Percentiles rank a stretch among this genome's conserved stretches.
Conservation (phyloP, 73 alveolate genomes). For the Tetrahymena malaccensis region DNA sequence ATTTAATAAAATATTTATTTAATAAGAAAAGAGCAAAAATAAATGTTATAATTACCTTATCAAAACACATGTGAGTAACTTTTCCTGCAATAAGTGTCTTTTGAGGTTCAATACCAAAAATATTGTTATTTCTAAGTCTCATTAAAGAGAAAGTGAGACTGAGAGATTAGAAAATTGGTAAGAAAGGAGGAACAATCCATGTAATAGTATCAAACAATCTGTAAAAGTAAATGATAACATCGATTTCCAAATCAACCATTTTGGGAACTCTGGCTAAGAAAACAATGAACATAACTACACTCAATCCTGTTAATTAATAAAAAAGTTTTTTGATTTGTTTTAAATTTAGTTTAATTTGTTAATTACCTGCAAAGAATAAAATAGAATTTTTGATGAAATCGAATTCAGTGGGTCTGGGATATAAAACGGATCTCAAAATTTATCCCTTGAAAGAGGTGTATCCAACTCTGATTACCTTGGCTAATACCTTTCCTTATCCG, state of each 20-base stretch:
- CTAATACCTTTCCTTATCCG: background rate
- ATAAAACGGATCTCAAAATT: constrained; percentile 59
- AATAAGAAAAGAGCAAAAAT: background rate
- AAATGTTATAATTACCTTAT: constrained; percentile 29
- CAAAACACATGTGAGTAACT: constrained; percentile 63
- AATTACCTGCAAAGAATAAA: background rate
- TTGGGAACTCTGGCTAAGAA: constrained; percentile 4
- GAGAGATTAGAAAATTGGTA: constrained; percentile 26
- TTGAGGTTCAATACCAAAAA: constrained; percentile 54
- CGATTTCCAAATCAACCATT: constrained; percentile 6
- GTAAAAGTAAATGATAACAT: background rate
- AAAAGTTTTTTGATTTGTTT: too few species aligned
- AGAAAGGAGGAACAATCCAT: constrained; percentile 37
- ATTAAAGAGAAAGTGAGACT: constrained; percentile 50
- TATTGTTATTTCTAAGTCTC: constrained; percentile 39
- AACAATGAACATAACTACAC: background rate
- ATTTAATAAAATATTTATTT: background rate
- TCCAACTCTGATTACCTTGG: constrained; percentile 54
- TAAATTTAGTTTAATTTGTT: too few species aligned
- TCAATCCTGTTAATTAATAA: background rate
- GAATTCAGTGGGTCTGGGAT: constrained; percentile 31
- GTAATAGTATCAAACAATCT: constrained; percentile 16
- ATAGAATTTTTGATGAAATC: background rate
- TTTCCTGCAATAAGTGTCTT: constrained; percentile 60
- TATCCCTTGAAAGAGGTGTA: constrained; percentile 60